phyloP scores from a whole-genome alignment of 2,329 filamentous ascomycete genomes.

The Lizonia empirigonia region DNA sequence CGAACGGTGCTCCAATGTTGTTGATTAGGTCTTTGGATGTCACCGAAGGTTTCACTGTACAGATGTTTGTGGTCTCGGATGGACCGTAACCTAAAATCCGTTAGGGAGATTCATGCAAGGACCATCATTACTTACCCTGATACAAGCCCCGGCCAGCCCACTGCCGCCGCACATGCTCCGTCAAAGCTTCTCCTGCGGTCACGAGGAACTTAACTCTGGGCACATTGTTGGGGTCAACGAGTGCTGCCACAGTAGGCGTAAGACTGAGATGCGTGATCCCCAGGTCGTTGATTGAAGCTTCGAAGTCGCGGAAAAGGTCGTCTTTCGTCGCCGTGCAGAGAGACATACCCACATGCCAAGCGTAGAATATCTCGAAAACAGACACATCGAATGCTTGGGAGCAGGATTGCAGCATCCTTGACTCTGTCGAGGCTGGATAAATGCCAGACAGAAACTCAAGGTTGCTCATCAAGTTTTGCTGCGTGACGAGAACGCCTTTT shows the following conservation, averaged over 20 bases:
- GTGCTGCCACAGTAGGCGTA: conserved; percentile 81
- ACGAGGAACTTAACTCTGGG: conserved; percentile 76
- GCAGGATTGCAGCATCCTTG: conserved; percentile 78
- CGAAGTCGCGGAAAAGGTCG: conserved; percentile 73
- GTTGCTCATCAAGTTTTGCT: conserved; percentile 77
- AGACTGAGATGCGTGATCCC: conserved; percentile 79
- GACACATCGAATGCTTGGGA: conserved; percentile 87
- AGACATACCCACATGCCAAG: conserved; percentile 78
- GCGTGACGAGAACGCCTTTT: conserved; percentile 79
- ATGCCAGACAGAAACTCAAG: conserved; percentile 68
- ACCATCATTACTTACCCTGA: conserved; percentile 59
- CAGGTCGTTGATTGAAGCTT: conserved; percentile 67
- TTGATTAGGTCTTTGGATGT: conserved; percentile 63
- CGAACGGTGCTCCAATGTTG: conserved; percentile 76
- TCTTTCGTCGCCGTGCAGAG: conserved; percentile 78
- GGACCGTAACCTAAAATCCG: conserved; percentile 70
- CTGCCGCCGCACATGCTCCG: conserved; percentile 68
- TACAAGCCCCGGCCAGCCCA: conserved; percentile 74
- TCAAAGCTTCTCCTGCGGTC: conserved; percentile 81
- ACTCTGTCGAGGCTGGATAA: conserved; percentile 63
- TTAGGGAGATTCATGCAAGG: not conserved
- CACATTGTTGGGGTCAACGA: conserved; percentile 71
- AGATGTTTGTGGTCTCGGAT: conserved; percentile 87
- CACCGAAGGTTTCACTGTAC: conserved; percentile 71
- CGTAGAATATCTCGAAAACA: conserved; percentile 88